Evolutionary conservation across 805 yeast genomes (phyloP).

Genomic region (Cyberlindnera euphorbiae): DNA sequence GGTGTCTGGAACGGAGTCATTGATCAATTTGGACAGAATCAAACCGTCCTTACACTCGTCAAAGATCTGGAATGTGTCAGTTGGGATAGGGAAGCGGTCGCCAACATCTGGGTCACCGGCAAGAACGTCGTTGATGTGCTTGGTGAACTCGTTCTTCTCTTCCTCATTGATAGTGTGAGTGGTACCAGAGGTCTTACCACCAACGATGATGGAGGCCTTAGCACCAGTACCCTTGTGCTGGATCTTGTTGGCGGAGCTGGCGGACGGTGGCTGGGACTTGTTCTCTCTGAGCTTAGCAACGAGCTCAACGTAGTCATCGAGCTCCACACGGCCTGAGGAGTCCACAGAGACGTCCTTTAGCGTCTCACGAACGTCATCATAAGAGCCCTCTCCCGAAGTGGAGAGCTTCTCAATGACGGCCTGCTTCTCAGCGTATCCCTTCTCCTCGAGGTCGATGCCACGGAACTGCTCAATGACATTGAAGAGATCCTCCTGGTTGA

Average conservation of each 20-base stretch:
- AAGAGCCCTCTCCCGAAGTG: conserved; percentile 71
- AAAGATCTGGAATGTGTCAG: conserved; percentile 90
- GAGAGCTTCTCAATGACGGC: conserved; percentile 82
- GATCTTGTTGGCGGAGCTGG: conserved; percentile 30
- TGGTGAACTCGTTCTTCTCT: conserved; percentile 91
- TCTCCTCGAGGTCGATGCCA: conserved; percentile 80
- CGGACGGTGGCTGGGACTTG: conserved; percentile 31
- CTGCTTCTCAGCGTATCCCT: conserved; percentile 92
- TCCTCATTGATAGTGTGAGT: conserved; percentile 97
- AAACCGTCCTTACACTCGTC: conserved; percentile 97
- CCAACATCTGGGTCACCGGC: conserved; percentile 88
- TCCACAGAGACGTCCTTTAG: conserved; percentile 88
- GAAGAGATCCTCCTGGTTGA: conserved; percentile 84
- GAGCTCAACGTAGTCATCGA: conserved; percentile 88
- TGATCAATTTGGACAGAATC: conserved; percentile 86
- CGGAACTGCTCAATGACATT: conserved; percentile 83
- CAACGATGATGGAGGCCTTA: conserved; percentile 73
- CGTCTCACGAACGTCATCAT: conserved; percentile 92
- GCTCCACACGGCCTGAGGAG: conserved; percentile 94
- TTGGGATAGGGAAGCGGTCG: conserved; percentile 80
- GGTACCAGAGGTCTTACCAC: conserved; percentile 85
- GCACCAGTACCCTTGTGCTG: conserved; percentile 50
- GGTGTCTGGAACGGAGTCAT: conserved; percentile 97
- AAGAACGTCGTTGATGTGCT: conserved; percentile 89
- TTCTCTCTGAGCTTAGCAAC: conserved; percentile 71